These are phyloP conservation scores for rapeseed (Brassica napus) DNA, from an alignment of 345 rosid species.

Conservation along the genomic window DNA sequence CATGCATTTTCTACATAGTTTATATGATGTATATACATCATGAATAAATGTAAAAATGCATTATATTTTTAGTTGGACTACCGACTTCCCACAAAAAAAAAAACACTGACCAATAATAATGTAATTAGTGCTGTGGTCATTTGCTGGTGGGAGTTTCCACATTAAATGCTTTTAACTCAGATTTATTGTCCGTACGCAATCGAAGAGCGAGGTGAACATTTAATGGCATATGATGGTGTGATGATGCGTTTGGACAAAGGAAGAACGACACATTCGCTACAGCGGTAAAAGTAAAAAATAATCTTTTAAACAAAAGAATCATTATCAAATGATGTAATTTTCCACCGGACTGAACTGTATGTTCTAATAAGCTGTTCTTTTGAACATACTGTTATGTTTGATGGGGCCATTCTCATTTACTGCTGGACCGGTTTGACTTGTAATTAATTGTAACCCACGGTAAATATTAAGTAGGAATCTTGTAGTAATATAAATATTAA, in stretches of 20 bases:
- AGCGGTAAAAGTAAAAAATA: constrained; percentile 1
- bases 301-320: constrained; percentile 2
- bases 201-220: constrained; percentile 24
- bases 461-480: neutral
- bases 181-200: constrained; percentile 30
- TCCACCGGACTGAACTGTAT: neutral
- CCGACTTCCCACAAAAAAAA: neutral
- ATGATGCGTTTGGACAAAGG: constrained; percentile 5
- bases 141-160: constrained; percentile 23
- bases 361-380: neutral
- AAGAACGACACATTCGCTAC: constrained; percentile 3
- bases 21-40: neutral
- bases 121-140: constrained; percentile 27
- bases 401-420: constrained; percentile 32
- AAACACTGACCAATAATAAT: constrained; percentile 1
- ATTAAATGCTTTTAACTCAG: constrained; percentile 26
- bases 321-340: constrained; percentile 29
- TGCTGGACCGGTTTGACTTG: constrained; percentile 4
- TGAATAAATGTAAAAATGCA: neutral
- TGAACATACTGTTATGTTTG: constrained; percentile 17
- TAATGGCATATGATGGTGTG: constrained; percentile 31
- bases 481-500: neutral
- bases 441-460: neutral
- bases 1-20: neutral
- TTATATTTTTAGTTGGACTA: neutral